phyloP scores from a whole-genome alignment of 129 eudicot species.

The Kitagawia praeruptora region DNA sequence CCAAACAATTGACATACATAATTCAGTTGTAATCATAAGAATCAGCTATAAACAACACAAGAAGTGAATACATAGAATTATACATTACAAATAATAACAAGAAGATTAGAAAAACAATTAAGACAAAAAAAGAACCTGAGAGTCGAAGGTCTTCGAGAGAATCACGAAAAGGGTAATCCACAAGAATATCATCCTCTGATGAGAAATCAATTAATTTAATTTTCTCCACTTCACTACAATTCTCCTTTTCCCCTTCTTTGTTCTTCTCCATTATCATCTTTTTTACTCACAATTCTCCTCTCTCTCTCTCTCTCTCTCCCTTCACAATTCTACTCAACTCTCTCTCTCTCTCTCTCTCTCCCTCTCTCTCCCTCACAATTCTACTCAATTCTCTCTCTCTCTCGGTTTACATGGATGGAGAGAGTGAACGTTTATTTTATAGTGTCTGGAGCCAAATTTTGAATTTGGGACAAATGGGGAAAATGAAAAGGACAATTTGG shows the following conservation, averaged over 20 bases:
- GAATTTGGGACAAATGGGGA: background rate
- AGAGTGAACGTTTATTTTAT: background rate
- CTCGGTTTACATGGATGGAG: background rate
- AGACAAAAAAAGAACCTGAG: constrained; percentile 26
- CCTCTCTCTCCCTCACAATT: background rate
- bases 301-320: background rate
- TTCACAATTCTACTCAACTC: background rate
- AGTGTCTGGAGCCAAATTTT: background rate
- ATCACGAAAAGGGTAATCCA: constrained; percentile 35
- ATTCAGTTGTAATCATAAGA: background rate
- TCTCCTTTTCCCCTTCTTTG: background rate
- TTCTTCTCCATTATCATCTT: background rate
- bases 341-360: background rate
- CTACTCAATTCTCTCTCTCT: background rate
- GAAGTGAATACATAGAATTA: background rate
- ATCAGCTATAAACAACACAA: background rate
- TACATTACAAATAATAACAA: background rate
- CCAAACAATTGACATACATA: background rate
- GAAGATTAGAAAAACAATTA: background rate
- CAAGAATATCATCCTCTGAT: constrained; percentile 56
- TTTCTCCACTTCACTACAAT: constrained; percentile 21
- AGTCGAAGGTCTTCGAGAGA: constrained; percentile 52
- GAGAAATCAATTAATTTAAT: constrained; percentile 50
- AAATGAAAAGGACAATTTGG: background rate
- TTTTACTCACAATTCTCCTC: background rate